phyloP scores from a whole-genome alignment of 164 flowering plant genomes.

The Echeveria elegans region DNA sequence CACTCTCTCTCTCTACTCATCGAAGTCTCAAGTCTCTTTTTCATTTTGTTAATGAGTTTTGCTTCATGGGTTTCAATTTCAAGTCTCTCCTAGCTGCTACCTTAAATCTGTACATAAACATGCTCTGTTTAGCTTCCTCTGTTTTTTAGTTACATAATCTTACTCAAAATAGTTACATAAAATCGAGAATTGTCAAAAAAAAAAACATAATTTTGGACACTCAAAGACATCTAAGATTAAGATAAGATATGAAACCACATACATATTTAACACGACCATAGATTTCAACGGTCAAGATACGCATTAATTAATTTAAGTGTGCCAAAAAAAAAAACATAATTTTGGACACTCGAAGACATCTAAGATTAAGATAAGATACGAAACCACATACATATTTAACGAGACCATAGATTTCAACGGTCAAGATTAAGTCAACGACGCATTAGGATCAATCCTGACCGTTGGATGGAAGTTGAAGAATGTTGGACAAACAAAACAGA shows the following conservation, averaged over 20 bases:
- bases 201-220: background rate
- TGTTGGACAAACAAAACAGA: background rate
- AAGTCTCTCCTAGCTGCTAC: background rate
- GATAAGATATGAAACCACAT: background rate
- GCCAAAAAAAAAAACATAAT: background rate
- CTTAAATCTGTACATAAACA: conserved; percentile 3
- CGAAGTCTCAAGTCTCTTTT: background rate
- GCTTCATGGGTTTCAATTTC: background rate
- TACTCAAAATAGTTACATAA: background rate
- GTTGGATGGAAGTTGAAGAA: background rate
- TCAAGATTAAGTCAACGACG: background rate
- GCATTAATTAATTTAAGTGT: too few species aligned
- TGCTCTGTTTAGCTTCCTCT: background rate
- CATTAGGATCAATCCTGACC: background rate
- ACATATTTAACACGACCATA: background rate
- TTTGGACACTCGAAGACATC: background rate
- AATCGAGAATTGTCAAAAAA: too few species aligned
- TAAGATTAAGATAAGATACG: background rate
- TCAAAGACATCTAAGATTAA: background rate
- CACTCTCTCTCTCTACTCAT: background rate
- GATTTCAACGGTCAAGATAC: background rate
- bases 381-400: background rate
- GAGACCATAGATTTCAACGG: background rate
- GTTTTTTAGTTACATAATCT: background rate
- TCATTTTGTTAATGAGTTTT: background rate